Evolutionary conservation across 2,329 filamentous ascomycete species (phyloP).

Genomic region (Aspergillus fructus): DNA sequence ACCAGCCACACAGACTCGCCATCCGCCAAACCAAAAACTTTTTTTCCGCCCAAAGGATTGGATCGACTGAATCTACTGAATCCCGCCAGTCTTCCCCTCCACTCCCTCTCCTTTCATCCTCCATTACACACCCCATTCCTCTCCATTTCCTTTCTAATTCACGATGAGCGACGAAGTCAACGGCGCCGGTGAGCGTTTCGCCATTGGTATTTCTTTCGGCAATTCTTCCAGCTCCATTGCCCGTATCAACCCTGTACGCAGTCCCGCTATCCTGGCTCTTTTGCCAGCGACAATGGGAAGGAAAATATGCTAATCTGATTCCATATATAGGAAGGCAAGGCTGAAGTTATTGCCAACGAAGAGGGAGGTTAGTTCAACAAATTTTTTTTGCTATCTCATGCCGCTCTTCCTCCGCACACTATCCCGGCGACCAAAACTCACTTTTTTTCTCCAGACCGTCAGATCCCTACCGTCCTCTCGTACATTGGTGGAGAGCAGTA

Average conservation of each 20-base stretch:
- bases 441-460: conserved; percentile 66
- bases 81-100: conserved; percentile 5
- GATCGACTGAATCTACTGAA: conserved; percentile 5
- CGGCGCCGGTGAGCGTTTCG: conserved; percentile 57
- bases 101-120: conserved; percentile 21
- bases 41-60: conserved; percentile 25
- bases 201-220: conserved; percentile 96
- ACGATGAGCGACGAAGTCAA: conserved; percentile 55
- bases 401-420: conserved; percentile 2
- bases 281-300: neutral
- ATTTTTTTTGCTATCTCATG: neutral
- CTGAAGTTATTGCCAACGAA: conserved; percentile 98
- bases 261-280: neutral
- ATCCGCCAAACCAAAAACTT: conserved; percentile 33
- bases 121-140: conserved; percentile 12
- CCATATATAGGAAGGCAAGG: conserved; percentile 72
- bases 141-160: conserved; percentile 13
- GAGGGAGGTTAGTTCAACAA: conserved; percentile 65
- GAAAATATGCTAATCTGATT: neutral
- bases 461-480: conserved; percentile 91
- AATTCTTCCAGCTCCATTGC: conserved; percentile 99
- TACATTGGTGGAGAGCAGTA: conserved; percentile 97
- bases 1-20: conserved; percentile 30
- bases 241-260: conserved; percentile 64
- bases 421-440: conserved; percentile 16